Base-by-base conservation (phyloP, 768 basidiomycete genomes). In the Agaricus subrufescens region DNA sequence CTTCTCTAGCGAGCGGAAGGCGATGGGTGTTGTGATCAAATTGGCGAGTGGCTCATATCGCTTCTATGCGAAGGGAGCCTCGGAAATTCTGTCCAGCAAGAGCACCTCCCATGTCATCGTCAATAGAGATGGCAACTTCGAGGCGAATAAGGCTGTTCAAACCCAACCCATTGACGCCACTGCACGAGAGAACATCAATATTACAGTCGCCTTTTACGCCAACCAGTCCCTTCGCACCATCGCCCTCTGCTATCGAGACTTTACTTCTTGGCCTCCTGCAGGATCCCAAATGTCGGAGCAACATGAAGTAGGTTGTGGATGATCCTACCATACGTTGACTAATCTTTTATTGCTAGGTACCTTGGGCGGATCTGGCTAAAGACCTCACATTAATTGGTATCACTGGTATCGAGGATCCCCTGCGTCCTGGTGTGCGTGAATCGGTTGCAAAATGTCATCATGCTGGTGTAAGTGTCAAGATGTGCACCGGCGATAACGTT, bases 401-500 rank as follows among this genome's bases (percentile, higher is more conserved):
- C 61, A 84, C 86, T 58, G 97, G 94, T 64, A 98, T 99, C 64
- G 95, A 99, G 66, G 97, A 99, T 66, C 97, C 95, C 44, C 80
- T 99, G 3, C 89, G 96, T 34, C 79, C 83, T 0, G 94, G 95
- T 66, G 97, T 98, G 27, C 83, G 83, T 14, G 82, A 94, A 10
- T 94, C 96, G 15, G 96, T 99, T 44, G 77, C 81, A 44, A 86
- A 91, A 65, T 98, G 95, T 66, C 85, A 85, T 63, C 80, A 77
- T 51, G 96, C 97, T 42, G 95, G 96, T 59, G 94, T 99, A 12
- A 77, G 80, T 25, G 86, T 98, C 73, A 98, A 97, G 75, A 99
- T 98, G 95, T 96, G 93, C 68, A 98, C 97, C 0, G 97, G 96
- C 61, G 95, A 98, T 71, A 98, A 97, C 61, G 92, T 94, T 49